These are phyloP conservation scores for Pyropia haitanensis DNA, from an alignment of 23 red algal genomes.

Conservation along the genomic window DNA sequence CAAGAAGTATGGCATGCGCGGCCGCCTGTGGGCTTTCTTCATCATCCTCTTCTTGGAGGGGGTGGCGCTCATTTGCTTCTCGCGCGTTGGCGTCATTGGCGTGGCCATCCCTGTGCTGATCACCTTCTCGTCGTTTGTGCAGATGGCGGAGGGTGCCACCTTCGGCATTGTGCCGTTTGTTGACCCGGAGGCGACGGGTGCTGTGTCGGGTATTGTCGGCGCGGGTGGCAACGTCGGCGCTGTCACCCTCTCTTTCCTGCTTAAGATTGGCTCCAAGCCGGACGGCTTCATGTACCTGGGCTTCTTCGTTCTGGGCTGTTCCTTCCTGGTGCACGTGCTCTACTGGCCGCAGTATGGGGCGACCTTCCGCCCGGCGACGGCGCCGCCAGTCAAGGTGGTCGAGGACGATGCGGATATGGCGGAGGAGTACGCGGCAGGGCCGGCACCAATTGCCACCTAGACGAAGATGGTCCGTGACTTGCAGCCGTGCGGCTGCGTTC, in stretches of 20 bases:
- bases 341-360: conserved; percentile 57
- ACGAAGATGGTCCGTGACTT: too few species aligned
- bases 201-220: conserved; percentile 81
- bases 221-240: conserved; percentile 88
- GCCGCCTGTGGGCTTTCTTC: conserved; percentile 87
- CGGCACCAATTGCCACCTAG: too few species aligned
- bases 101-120: conserved; percentile 65
- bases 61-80: conserved; percentile 58
- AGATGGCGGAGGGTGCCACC: conserved; percentile 66
- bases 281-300: conserved; percentile 51
- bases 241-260: conserved; percentile 53
- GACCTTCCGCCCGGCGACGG: conserved; percentile 18
- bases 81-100: conserved; percentile 41
- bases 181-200: conserved; percentile 64
- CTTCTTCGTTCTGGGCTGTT: conserved; percentile 61
- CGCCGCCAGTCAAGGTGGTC: conserved; percentile 9
- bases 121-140: conserved; percentile 75
- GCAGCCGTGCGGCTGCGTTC: too few species aligned
- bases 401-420: conserved; percentile 18
- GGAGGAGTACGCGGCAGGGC: background rate
- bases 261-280: conserved; percentile 5
- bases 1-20: conserved; percentile 60
- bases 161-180: conserved; percentile 96
- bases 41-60: conserved; percentile 50
- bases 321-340: conserved; percentile 55